Base-by-base conservation (phyloP, 805 yeast genomes). In the Saccharomycopsis selenospora region DNA sequence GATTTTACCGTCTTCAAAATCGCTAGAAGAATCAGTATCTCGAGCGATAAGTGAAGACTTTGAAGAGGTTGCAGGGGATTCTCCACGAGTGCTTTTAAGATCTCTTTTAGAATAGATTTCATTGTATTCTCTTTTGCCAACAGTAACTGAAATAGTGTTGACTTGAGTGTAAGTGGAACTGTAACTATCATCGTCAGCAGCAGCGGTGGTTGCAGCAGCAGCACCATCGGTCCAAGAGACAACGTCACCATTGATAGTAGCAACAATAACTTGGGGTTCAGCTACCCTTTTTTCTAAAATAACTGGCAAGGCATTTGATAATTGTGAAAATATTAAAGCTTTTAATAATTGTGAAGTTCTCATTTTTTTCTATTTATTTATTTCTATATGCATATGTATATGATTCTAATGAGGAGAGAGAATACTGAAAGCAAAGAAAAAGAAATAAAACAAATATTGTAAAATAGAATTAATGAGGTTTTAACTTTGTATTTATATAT, bases 1-100 rank as follows among this genome's bases (percentile, higher is more conserved):
- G 63, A 80, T 69, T 45, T 76, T 76, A 63, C 93, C 95, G 60
- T 85, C 93, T 51, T 61, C 54, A 57, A 62, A 72, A 42, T 6
- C 13, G 26, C 14, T 25, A 3, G 44, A 41, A 7, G 44, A 14
- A 18, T 5, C 11, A 23, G 30, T 4, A 18, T 10, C 8, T 17
- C 14, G 18, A 20, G 17, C 13, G n/a, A 23, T 20, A 41, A 20
- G 4, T 23, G 75, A 49, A 26, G 70, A 40, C 17, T 11, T 26
- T n/a, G n/a, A 13, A n/a, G 24, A 14, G 7, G n/a, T 26, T 8
- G 36, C 25, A 38, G 33, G n/a, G 30, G 68, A 38, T 11, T 65
- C 25, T 13, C 64, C 20, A 27, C 69, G 46, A 6, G 70, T 40
- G 23, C n/a, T n/a, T n/a, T n/a, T n/a, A n/a, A n/a, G n/a, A 45